Base-by-base conservation (phyloP, 768 basidiomycete genomes). In the Baorangia bicolor region DNA sequence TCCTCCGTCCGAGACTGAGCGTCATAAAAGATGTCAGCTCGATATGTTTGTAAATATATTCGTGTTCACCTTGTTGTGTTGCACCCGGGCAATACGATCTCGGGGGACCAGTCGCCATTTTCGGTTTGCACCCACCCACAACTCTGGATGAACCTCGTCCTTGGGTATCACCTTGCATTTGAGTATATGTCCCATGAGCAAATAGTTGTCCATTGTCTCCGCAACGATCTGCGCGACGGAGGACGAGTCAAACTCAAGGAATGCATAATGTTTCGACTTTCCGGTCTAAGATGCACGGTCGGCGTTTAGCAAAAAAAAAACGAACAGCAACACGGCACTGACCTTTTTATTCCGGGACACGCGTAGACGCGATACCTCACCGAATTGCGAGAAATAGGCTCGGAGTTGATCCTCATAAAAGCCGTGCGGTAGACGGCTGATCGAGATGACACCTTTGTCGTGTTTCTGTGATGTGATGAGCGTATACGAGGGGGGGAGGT, bases 191-290 rank as follows among this genome's bases (percentile, higher is more conserved):
- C 96, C 95, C 81, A 90, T 83, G 60, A 99, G 79, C 37, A 99
- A 82, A 73, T 98, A 99, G 76, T 97, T 98, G 79, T 99, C 86
- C 97, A 98, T 98, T 42, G 96, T 98, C 67, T 98, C 97, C 2
- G 91, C 88, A 9, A 97, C 97, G 59, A 99, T 98, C 67, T 94
- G 76, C 0, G 97, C 95, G 30, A 98, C 94, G 0, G 88, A 80
- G 20, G 84, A 81, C 40, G 92, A 94, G 51, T 87, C 84, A 70
- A 99, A 97, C 73, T 98, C 96, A 65, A 99, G 79, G 78, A 96
- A 98, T 3, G 85, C 96, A 73, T 96, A 98, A 72, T 98, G 96
- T 74, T 98, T 99, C 43, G 96, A 96, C 59, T 82, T 82, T 51
- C 97, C 97, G 14, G 94, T 96, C 95, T 98, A 60, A 2, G 4